phyloP scores from a whole-genome alignment of 192 early-diverging fungal species.

The Tieghemiomyces parasiticus region DNA sequence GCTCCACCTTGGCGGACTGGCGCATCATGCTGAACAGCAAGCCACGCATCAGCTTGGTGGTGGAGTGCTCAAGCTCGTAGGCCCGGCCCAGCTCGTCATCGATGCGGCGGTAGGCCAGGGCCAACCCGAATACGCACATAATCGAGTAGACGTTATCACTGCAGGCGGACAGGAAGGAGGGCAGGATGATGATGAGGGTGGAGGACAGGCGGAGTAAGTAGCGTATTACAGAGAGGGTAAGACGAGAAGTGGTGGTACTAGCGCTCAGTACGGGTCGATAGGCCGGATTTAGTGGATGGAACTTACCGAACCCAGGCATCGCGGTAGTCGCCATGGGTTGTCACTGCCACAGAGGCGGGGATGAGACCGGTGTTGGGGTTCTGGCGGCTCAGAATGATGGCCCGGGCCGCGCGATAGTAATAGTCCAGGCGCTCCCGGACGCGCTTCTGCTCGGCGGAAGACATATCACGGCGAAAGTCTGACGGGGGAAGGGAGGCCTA shows the following conservation, averaged over 20 bases:
- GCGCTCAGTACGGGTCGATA: too few species aligned
- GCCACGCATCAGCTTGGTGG: slow-evolving; percentile 76
- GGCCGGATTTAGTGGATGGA: too few species aligned
- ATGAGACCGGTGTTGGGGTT: slow-evolving; percentile 73
- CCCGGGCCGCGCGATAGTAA: slow-evolving; percentile 56
- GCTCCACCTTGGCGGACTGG: slow-evolving; percentile 65
- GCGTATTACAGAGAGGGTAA: too few species aligned
- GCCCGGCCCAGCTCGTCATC: slow-evolving; percentile 69
- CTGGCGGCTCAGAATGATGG: slow-evolving; percentile 63
- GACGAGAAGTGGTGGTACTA: too few species aligned
- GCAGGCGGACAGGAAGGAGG: too few species aligned
- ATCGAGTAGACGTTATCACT: slow-evolving; percentile 82
- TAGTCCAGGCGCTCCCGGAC: slow-evolving; percentile 40
- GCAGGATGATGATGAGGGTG: too few species aligned
- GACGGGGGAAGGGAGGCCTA: too few species aligned
- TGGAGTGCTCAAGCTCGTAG: slow-evolving; percentile 74
- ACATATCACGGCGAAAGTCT: too few species aligned
- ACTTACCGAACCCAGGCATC: slow-evolving; percentile 77
- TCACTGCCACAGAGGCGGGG: slow-evolving; percentile 74
- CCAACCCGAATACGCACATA: slow-evolving; percentile 64
- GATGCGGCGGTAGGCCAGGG: slow-evolving; percentile 66
- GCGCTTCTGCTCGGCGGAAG: slow-evolving; percentile 5
- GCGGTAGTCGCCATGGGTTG: slow-evolving; percentile 73
- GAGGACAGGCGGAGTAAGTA: background rate
- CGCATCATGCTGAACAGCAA: slow-evolving; percentile 69